Percentiles rank a stretch among this genome's conserved stretches.
These are phyloP conservation scores for Leucocoprinus leucothites DNA, from an alignment of 768 basidiomycete species.

Conservation along the genomic window DNA sequence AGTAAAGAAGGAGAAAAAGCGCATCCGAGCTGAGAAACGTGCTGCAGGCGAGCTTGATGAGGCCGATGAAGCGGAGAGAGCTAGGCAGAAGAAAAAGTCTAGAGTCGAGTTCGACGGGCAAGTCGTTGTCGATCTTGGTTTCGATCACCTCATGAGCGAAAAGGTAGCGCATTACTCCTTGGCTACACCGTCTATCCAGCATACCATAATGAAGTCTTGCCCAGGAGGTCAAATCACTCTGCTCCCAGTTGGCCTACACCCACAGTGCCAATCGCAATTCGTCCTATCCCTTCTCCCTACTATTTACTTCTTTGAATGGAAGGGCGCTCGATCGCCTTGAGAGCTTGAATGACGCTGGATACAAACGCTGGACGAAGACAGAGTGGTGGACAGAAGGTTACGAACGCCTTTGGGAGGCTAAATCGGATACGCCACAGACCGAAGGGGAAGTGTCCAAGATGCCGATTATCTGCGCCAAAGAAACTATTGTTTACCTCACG, in stretches of 20 bases:
- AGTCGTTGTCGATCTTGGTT: slow-evolving; percentile 84
- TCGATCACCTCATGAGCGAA: slow-evolving; percentile 91
- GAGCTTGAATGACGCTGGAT: slow-evolving; percentile 57
- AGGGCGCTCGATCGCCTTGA: slow-evolving; percentile 65
- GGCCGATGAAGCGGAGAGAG: slow-evolving; percentile 35
- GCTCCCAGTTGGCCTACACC: slow-evolving; percentile 86
- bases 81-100: slow-evolving; percentile 37
- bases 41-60: slow-evolving; percentile 63
- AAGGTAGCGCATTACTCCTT: slow-evolving; percentile 58
- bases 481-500: slow-evolving; percentile 84
- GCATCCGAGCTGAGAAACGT: slow-evolving; percentile 52
- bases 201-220: slow-evolving; percentile 15
- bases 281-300: slow-evolving; percentile 63
- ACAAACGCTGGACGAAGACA: slow-evolving; percentile 77
- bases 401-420: slow-evolving; percentile 57
- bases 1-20: slow-evolving; percentile 72
- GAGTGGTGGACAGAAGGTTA: slow-evolving; percentile 84
- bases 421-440: slow-evolving; percentile 8
- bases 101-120: slow-evolving; percentile 53
- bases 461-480: slow-evolving; percentile 25
- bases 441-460: slow-evolving; percentile 15
- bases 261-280: slow-evolving; percentile 86
- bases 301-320: slow-evolving; percentile 82
- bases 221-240: slow-evolving; percentile 89
- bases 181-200: background rate